Conservation (phyloP, 139 green algal genomes). For the Volvox reticuliferus region DNA sequence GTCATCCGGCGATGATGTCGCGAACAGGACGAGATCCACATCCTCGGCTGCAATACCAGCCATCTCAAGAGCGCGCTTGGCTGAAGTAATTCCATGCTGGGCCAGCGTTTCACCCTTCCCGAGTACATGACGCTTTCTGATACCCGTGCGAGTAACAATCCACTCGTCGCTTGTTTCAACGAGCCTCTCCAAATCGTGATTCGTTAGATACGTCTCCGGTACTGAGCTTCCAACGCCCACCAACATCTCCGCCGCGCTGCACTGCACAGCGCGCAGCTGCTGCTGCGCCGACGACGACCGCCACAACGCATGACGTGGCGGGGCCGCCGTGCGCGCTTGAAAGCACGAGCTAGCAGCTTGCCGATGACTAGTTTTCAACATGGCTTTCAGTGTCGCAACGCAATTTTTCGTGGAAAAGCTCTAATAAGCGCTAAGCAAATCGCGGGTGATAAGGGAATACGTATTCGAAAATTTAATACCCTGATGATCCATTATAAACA, state of each 20-base stretch:
- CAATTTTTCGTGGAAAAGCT: background rate
- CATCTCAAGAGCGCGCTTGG: constrained; percentile 88
- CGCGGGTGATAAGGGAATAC: background rate
- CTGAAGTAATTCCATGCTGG: constrained; percentile 78
- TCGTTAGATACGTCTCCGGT: constrained; percentile 87
- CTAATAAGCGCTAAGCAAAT: background rate
- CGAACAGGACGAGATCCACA: constrained; percentile 94
- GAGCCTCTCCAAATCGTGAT: constrained; percentile 90
- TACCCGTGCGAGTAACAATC: constrained; percentile 95
- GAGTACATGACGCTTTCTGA: constrained; percentile 86
- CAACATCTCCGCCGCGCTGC: constrained; percentile 48
- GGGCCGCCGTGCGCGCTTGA: background rate
- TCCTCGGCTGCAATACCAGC: constrained; percentile 84
- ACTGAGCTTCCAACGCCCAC: constrained; percentile 86
- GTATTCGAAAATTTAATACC: background rate
- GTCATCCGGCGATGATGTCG: constrained; percentile 96
- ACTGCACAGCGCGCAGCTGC: background rate
- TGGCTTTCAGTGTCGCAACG: background rate
- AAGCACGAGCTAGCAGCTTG: constrained; percentile 18
- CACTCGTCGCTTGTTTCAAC: constrained; percentile 99
- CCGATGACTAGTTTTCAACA: constrained; percentile 3
- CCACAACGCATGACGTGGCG: background rate
- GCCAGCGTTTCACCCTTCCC: constrained; percentile 78
- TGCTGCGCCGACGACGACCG: constrained; percentile 8
- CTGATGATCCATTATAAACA: background rate